Evolutionary conservation across 2,329 filamentous ascomycete genomes (phyloP).

Genomic region (Monosporascus sp.): DNA sequence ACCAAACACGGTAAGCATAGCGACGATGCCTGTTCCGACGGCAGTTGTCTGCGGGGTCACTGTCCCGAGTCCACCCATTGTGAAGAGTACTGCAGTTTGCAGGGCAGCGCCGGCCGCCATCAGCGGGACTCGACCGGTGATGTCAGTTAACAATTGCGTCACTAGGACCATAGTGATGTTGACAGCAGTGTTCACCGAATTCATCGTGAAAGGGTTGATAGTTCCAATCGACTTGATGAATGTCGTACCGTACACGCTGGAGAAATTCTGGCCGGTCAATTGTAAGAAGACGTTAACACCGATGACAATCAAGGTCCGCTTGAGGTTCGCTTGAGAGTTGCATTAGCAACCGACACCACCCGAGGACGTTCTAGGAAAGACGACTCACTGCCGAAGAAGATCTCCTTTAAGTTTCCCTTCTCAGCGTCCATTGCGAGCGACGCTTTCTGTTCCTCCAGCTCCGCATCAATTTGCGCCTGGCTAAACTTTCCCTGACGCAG

Average conservation of each 20-base stretch:
- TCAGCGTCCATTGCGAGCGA: conserved; percentile 4
- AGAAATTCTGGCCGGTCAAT: conserved; percentile 24
- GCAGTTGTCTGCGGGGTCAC: too few relatives aligned
- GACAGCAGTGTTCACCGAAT: too few relatives aligned
- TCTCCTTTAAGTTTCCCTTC: too few relatives aligned
- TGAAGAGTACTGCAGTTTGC: too few relatives aligned
- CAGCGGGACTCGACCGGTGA: too few relatives aligned
- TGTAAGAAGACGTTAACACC: conserved; percentile 27
- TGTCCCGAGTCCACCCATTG: too few relatives aligned
- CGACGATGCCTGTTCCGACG: neutral
- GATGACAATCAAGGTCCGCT: conserved; percentile 19
- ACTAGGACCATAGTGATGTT: too few relatives aligned
- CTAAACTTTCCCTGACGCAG: conserved; percentile 19
- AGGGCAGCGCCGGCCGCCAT: too few relatives aligned
- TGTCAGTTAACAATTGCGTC: too few relatives aligned
- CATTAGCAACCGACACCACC: too few relatives aligned
- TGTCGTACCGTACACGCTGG: conserved; percentile 25
- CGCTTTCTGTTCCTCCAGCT: conserved; percentile 7
- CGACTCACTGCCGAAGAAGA: too few relatives aligned
- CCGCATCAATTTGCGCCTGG: conserved; percentile 17
- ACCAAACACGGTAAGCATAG: neutral
- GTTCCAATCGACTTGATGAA: conserved; percentile 24
- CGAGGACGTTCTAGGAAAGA: too few relatives aligned
- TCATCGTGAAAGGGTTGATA: conserved; percentile 15
- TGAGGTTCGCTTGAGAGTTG: conserved; percentile 8